Conservation (phyloP, 306 rosid species). For the Glycyrrhiza uralensis region DNA sequence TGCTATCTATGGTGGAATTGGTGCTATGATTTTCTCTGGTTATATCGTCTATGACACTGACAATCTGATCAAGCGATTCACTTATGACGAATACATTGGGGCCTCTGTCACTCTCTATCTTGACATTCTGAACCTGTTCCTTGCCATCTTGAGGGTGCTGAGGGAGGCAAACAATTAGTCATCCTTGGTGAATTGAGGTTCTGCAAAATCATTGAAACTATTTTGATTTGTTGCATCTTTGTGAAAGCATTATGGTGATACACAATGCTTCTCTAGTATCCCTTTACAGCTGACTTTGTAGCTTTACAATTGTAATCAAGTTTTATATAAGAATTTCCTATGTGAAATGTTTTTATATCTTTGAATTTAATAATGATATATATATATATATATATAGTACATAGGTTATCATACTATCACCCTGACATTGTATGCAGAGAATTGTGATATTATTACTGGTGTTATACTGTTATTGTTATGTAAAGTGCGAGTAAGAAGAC, state of each 20-base stretch:
- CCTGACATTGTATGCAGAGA: neutral
- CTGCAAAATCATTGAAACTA: slow-evolving; percentile 13
- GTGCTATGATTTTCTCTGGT: slow-evolving; percentile 84
- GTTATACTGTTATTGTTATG: no score
- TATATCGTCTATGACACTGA: slow-evolving; percentile 83
- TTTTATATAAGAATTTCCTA: slow-evolving; percentile 14
- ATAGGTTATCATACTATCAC: neutral
- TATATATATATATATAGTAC: neutral
- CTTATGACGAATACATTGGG: slow-evolving; percentile 87
- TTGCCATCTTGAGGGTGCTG: slow-evolving; percentile 81
- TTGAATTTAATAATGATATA: neutral
- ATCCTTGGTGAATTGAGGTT: neutral
- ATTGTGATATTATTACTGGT: neutral
- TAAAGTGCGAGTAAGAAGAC: neutral
- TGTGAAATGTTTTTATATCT: neutral
- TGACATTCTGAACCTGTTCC: slow-evolving; percentile 85
- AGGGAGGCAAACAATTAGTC: slow-evolving; percentile 63
- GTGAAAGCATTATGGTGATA: slow-evolving; percentile 18
- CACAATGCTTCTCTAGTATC: slow-evolving; percentile 22
- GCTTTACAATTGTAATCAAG: slow-evolving; percentile 10
- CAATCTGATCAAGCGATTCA: slow-evolving; percentile 84
- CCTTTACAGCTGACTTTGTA: slow-evolving; percentile 14
- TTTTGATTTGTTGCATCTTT: slow-evolving; percentile 12
- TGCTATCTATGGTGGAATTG: slow-evolving; percentile 70
- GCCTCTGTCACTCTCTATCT: slow-evolving; percentile 89